Conservation (phyloP, 106 monocot species). For the Cymbidium sinense region DNA sequence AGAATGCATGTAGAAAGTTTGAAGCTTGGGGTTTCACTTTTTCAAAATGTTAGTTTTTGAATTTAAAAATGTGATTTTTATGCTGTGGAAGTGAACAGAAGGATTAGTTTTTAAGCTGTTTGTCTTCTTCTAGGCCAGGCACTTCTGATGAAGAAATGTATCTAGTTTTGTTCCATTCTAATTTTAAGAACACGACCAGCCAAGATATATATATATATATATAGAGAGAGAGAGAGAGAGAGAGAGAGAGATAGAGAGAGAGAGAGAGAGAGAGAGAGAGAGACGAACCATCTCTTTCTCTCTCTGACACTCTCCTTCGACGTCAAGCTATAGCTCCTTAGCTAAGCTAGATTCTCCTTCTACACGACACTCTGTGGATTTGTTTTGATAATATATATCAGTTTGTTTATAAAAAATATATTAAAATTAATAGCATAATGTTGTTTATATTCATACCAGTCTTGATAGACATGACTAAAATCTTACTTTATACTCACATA, state of each 20-base stretch:
- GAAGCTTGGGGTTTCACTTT: no score
- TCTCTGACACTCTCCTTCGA: background rate
- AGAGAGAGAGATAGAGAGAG: background rate
- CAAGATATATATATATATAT: no score
- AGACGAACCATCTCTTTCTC: background rate
- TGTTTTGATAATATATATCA: background rate
- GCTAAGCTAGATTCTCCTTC: slow-evolving; percentile 5
- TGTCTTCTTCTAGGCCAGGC: background rate
- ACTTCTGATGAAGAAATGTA: background rate
- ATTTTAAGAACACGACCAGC: no score
- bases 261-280: background rate
- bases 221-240: no score
- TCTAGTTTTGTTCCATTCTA: background rate
- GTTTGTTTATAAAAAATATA: background rate
- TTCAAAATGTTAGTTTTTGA: background rate
- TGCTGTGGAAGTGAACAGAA: background rate
- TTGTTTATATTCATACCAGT: no score
- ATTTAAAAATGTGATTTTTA: background rate
- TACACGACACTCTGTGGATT: background rate
- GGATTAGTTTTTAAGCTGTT: background rate
- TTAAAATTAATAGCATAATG: background rate
- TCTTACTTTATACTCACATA: no score
- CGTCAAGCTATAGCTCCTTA: background rate
- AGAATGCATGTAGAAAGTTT: background rate
- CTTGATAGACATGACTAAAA: background rate